These are phyloP conservation scores for Sporothrix brunneoviolacea DNA, from an alignment of 2,329 filamentous ascomycete species.

Conservation along the genomic window DNA sequence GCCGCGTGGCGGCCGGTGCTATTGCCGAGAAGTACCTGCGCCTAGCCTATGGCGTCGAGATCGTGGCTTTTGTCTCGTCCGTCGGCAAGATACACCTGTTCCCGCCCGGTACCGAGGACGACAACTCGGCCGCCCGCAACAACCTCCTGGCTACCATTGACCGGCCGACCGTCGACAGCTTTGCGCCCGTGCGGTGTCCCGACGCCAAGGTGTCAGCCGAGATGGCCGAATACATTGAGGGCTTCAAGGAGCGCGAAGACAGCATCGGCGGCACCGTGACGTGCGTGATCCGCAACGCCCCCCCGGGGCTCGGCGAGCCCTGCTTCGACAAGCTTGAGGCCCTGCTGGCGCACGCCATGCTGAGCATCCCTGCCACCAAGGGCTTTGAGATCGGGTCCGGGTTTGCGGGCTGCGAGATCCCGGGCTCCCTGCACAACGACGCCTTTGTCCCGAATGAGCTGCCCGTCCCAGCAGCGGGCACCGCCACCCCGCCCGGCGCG, in stretches of 20 bases:
- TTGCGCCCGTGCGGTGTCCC: slow-evolving; percentile 83
- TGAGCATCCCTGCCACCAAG: slow-evolving; percentile 91
- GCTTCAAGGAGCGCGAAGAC: slow-evolving; percentile 71
- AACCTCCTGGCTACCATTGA: slow-evolving; percentile 65
- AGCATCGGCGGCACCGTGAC: slow-evolving; percentile 93
- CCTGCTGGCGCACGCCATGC: slow-evolving; percentile 83
- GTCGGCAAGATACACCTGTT: slow-evolving; percentile 77
- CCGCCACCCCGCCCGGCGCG: slow-evolving; percentile 37
- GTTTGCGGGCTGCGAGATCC: slow-evolving; percentile 78
- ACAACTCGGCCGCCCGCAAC: neutral
- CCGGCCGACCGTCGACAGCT: slow-evolving; percentile 70
- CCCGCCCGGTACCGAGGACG: slow-evolving; percentile 31
- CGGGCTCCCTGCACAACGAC: slow-evolving; percentile 89
- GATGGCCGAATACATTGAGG: slow-evolving; percentile 75
- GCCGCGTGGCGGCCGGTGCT: slow-evolving; percentile 81
- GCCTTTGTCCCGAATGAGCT: slow-evolving; percentile 62
- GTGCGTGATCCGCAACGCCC: slow-evolving; percentile 82
- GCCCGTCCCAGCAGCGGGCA: slow-evolving; percentile 31
- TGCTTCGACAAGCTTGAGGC: slow-evolving; percentile 96
- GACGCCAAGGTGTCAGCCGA: slow-evolving; percentile 53
- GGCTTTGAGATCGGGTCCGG: slow-evolving; percentile 94
- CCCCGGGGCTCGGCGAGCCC: slow-evolving; percentile 83
- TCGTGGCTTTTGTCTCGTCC: slow-evolving; percentile 82
- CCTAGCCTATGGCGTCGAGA: slow-evolving; percentile 77
- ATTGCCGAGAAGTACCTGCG: slow-evolving; percentile 89